phyloP scores from a whole-genome alignment of 345 rosid species.

The Excoecaria agallocha region DNA sequence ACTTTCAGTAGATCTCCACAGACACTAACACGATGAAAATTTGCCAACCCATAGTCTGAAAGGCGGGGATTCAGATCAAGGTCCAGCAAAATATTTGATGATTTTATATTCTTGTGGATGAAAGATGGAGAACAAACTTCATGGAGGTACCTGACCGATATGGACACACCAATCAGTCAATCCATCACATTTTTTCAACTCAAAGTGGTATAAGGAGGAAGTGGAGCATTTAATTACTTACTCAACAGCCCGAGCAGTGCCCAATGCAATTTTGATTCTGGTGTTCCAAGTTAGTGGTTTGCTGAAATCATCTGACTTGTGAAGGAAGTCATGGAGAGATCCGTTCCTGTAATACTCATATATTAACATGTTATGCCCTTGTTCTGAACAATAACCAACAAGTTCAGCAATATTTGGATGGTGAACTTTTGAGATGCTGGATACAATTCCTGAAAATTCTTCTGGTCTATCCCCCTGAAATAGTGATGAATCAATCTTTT shows the following conservation, averaged over 20 bases:
- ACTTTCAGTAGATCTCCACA: background rate
- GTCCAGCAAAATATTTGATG: constrained; percentile 88
- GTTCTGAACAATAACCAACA: constrained; percentile 76
- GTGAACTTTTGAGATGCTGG: constrained; percentile 71
- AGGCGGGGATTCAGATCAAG: constrained; percentile 76
- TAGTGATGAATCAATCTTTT: constrained; percentile 73
- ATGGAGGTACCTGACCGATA: constrained; percentile 75
- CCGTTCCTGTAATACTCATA: constrained; percentile 81
- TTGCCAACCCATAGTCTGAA: constrained; percentile 76
- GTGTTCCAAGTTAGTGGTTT: constrained; percentile 98
- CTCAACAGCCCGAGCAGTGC: constrained; percentile 86
- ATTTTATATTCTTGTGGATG: constrained; percentile 91
- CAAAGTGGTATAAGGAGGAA: background rate
- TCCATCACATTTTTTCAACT: too few relatives aligned
- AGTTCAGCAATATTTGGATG: constrained; percentile 81
- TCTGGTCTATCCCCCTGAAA: constrained; percentile 43
- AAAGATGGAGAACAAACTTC: constrained; percentile 81
- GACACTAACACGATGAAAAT: constrained; percentile 59
- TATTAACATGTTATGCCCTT: constrained; percentile 69
- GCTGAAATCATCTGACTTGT: constrained; percentile 84
- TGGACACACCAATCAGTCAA: background rate
- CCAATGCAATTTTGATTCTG: constrained; percentile 80
- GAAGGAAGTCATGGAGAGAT: constrained; percentile 83
- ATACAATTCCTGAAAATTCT: constrained; percentile 55
- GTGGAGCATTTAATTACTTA: constrained; percentile 30